Conservation (phyloP, 2,329 filamentous ascomycete species). For the Akanthomyces muscarius region DNA sequence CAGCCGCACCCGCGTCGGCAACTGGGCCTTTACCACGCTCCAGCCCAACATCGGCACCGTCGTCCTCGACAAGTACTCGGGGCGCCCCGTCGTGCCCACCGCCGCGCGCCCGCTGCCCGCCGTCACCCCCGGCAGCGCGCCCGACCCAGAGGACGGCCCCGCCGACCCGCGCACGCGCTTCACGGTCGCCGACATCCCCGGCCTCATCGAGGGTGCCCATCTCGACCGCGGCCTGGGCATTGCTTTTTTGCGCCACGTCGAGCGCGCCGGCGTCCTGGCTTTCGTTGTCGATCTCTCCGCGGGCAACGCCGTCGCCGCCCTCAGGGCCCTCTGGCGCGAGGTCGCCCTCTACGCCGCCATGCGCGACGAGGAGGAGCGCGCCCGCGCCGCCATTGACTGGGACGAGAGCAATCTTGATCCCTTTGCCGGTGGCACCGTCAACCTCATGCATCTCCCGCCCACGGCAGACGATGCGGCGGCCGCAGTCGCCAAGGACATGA, state of each 20-base stretch:
- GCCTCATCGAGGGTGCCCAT: constrained; percentile 87
- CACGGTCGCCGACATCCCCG: constrained; percentile 93
- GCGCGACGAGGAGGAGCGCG: constrained; percentile 67
- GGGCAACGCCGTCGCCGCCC: constrained; percentile 71
- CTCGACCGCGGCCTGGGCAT: constrained; percentile 87
- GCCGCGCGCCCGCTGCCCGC: constrained; percentile 27
- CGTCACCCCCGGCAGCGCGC: constrained; percentile 31
- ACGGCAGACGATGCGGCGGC: no score
- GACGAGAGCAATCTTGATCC: constrained; percentile 46
- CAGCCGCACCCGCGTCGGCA: constrained; percentile 81
- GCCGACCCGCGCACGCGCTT: constrained; percentile 68
- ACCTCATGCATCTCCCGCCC: constrained; percentile 17
- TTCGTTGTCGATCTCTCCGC: constrained; percentile 86
- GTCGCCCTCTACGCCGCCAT: constrained; percentile 81
- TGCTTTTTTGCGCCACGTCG: constrained; percentile 88
- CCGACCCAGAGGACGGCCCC: constrained; percentile 34
- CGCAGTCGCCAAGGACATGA: neutral
- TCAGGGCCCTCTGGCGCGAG: constrained; percentile 84
- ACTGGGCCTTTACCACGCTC: constrained; percentile 96
- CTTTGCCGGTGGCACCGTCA: constrained; percentile 4
- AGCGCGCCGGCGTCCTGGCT: constrained; percentile 85
- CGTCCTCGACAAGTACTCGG: constrained; percentile 81
- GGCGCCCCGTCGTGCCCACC: constrained; percentile 55
- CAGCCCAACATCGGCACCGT: constrained; percentile 95
- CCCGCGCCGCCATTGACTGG: constrained; percentile 55